Evolutionary conservation across 176 grass and related monocot species (phyloP), one percentile per base, ranked within the genome.

Genomic region (Rhynchospora pubera): DNA sequence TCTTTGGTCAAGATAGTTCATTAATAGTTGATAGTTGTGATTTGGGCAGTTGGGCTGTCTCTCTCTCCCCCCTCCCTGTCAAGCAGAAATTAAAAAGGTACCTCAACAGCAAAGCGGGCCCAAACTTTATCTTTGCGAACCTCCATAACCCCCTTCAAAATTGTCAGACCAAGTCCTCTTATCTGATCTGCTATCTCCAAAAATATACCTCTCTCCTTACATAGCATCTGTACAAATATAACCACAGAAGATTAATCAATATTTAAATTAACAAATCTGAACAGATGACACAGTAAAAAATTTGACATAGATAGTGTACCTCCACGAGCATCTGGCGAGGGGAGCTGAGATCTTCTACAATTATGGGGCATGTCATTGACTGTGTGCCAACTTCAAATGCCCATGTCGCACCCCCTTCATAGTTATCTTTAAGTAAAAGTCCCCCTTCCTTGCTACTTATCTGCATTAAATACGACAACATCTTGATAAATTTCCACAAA

Each of bases 61-160:
- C 22, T 18, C 16, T 58, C 23, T n/a, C 18, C 32, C 47, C 32
- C 16, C 30, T 22, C n/a, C 13, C 56, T 39, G 34, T 39, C 23
- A 26, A 22, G 16, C 34, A 9, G 51, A 58, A 80, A 80, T 22
- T 63, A 23, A 80, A 80, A 5, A 80, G 50, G 16, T 92, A 92
- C 91, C 91, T 92, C 87, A 11, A 92, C 91, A 56, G 85, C 82
- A 83, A 92, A 92, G 26, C 73, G 77, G 28, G 91, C 91, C 91
- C 91, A 92, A 48, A 92, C 79, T 87, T 92, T 92, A 83, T 85
- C 83, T 83, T 89, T 92, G 24, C 87, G 85, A 50, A 83, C 83
- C 85, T 92, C 91, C 87, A 92, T 92, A 45, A 92, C 87, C n/a
- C 87, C 91, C 59, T 92, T 92, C 26, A 92, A 89, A 62, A 92